Conservation (phyloP, 2,329 filamentous ascomycete genomes). For the Verruconis gallopava region DNA sequence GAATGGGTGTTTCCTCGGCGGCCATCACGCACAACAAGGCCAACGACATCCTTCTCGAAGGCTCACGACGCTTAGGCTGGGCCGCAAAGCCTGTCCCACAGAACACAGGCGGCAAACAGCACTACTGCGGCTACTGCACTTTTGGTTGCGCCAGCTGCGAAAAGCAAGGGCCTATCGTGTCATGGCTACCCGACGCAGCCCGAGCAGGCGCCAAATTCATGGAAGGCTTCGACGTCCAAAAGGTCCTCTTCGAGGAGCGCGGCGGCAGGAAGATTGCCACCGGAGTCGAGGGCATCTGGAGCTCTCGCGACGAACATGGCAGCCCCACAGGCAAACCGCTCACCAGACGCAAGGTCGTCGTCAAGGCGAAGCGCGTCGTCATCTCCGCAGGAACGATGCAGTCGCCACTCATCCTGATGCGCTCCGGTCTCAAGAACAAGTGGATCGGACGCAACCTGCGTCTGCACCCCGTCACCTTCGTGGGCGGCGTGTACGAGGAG, state of each 20-base stretch:
- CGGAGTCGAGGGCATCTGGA: conserved; percentile 66
- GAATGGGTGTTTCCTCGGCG: conserved; percentile 61
- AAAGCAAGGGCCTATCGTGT: conserved; percentile 67
- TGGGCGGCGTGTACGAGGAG: conserved; percentile 52
- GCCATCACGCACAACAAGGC: conserved; percentile 58
- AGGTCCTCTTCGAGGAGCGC: conserved; percentile 52
- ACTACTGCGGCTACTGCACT: conserved; percentile 57
- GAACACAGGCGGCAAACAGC: conserved; percentile 61
- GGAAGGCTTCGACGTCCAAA: conserved; percentile 64
- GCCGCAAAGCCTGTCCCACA: conserved; percentile 57
- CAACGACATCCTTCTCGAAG: conserved; percentile 62
- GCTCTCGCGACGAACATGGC: conserved; percentile 51
- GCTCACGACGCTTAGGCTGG: conserved; percentile 61
- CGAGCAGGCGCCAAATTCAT: conserved; percentile 67
- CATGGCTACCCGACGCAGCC: conserved; percentile 69
- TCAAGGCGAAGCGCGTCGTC: conserved; percentile 71
- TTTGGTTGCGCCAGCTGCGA: conserved; percentile 49
- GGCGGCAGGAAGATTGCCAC: conserved; percentile 45
- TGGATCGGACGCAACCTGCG: conserved; percentile 75
- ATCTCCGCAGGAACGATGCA: conserved; percentile 65
- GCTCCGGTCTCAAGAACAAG: conserved; percentile 67
- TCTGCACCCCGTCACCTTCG: conserved; percentile 55
- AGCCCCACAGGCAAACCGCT: conserved; percentile 41
- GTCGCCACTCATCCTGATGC: conserved; percentile 61
- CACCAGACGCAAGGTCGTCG: conserved; percentile 46